Evolutionary conservation across 1,284 basidiomycete genomes (phyloP), one percentile per base, ranked within the genome.

Genomic region (Schizophyllum amplum): DNA sequence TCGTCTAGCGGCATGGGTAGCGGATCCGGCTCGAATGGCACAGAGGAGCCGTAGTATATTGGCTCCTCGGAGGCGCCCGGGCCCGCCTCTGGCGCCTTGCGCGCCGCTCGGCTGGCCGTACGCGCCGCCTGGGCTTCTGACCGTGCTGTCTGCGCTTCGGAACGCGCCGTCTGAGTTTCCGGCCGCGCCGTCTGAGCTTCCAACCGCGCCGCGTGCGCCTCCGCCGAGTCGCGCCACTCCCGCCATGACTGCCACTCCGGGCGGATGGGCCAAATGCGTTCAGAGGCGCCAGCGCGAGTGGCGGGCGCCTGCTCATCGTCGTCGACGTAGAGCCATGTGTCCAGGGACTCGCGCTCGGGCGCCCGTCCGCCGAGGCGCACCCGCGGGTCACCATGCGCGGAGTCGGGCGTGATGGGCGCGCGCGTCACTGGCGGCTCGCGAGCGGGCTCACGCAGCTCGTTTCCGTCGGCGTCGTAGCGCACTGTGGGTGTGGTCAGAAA

Each of bases 1-100:
- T 76, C 68, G 33, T 72, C 70, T n/a, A 76, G 66, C 17, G 78
- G 76, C 61, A 76, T 78, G 17, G 80, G 80, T n/a, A 82, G 69
- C 13, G 81, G 81, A 60, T 77, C 66, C 22, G 73, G 65, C 59
- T 59, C 64, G 55, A 69, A 71, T 17, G 69, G 68, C 21, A 58
- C 57, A 5, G 59, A 53, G 47, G 63, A 63, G 21, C 63, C 64
- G 54, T 60, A 62, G 47, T 52, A 58, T 42, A 46, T 51, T 24
- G 52, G 27, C 27, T 54, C 24, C 23, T 6, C 13, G 22, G 17
- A 15, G 42, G 33, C 17, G 33, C 13, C 17, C 13, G 7, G 33
- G 13, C 33, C 33, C 13, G 33, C 13, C 33, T 42, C 33, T 3
- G 33, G 33, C 33, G 33, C 33, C 17, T 42, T 42, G 13, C 33